Percentiles rank a stretch among this genome's conserved stretches.
These are phyloP conservation scores for Wickerhamiella kazuoi DNA, from an alignment of 805 yeast species.

Conservation along the genomic window DNA sequence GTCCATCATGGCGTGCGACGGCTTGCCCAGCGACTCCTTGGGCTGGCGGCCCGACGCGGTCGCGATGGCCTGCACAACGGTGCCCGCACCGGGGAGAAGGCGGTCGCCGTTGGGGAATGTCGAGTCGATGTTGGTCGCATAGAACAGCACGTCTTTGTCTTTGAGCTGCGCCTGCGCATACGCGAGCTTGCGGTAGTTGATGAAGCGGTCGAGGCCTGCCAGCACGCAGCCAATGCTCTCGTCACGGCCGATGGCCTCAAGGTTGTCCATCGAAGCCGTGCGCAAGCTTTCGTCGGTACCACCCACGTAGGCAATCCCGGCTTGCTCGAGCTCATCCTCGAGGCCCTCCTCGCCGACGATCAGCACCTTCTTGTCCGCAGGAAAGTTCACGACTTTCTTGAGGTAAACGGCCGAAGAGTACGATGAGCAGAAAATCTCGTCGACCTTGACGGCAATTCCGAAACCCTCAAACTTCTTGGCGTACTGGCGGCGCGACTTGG, in stretches of 20 bases:
- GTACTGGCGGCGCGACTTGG: slow-evolving; percentile 70
- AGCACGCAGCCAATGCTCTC: slow-evolving; percentile 70
- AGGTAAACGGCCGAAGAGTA: slow-evolving; percentile 83
- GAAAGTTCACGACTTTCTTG: slow-evolving; percentile 53
- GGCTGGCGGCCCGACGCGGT: slow-evolving; percentile 69
- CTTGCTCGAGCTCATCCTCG: slow-evolving; percentile 52
- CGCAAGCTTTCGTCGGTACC: slow-evolving; percentile 56
- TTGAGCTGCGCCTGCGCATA: slow-evolving; percentile 64
- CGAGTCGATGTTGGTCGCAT: slow-evolving; percentile 90
- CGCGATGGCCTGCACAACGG: slow-evolving; percentile 62
- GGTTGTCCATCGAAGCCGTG: slow-evolving; percentile 22
- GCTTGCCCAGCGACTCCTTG: slow-evolving; percentile 73
- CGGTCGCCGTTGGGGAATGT: slow-evolving; percentile 83
- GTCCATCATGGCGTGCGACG: slow-evolving; percentile 76
- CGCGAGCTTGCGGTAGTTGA: slow-evolving; percentile 72
- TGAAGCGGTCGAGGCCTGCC: slow-evolving; percentile 61
- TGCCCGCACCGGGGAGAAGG: slow-evolving; percentile 88
- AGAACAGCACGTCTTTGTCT: slow-evolving; percentile 40
- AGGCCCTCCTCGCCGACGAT: slow-evolving; percentile 82
- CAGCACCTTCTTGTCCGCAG: slow-evolving; percentile 66
- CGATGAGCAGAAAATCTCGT: slow-evolving; percentile 79
- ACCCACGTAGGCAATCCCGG: slow-evolving; percentile 67
- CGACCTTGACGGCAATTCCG: slow-evolving; percentile 27
- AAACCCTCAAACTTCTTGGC: slow-evolving; percentile 55
- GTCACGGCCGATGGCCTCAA: slow-evolving; percentile 31